phyloP scores from a whole-genome alignment of 768 basidiomycete genomes.

The Bullera alba region DNA sequence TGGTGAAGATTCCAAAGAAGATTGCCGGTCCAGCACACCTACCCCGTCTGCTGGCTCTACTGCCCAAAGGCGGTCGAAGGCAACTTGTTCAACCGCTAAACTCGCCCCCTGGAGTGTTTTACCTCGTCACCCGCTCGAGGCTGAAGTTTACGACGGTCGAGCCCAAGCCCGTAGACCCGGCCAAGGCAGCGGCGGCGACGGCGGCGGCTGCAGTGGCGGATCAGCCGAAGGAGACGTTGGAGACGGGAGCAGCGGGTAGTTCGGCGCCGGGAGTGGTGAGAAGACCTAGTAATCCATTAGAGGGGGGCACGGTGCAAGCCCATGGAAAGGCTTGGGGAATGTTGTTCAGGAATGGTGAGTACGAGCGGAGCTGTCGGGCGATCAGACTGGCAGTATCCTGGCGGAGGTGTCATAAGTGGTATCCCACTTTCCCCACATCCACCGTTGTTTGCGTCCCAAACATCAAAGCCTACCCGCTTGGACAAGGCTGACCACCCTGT shows the following conservation, averaged over 20 bases:
- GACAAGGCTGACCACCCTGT: no score
- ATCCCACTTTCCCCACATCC: no score
- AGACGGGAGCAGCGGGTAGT: background rate
- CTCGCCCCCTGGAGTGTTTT: slow-evolving; percentile 1
- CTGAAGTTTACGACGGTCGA: slow-evolving; percentile 9
- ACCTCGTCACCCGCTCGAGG: slow-evolving; percentile 12
- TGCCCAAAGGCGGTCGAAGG: background rate
- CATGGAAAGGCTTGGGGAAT: slow-evolving; percentile 15
- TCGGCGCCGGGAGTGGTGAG: background rate
- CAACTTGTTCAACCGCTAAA: slow-evolving; percentile 4
- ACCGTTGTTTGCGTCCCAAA: no score
- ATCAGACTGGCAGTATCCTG: no score
- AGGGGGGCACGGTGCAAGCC: slow-evolving; percentile 5
- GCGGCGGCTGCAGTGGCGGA: background rate
- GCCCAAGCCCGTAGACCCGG: background rate
- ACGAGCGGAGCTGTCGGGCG: no score
- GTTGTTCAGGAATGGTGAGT: slow-evolving; percentile 13
- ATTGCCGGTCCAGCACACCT: background rate
- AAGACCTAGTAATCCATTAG: background rate
- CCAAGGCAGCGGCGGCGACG: background rate
- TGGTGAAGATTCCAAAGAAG: background rate
- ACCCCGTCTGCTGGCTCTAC: slow-evolving; percentile 2
- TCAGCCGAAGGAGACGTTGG: background rate
- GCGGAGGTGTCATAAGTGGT: no score
- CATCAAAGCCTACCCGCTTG: no score